Evolutionary conservation across 78 protist species (phyloP), one percentile per base, ranked within the genome.

Genomic region (Dictyostelium firmibasis): DNA sequence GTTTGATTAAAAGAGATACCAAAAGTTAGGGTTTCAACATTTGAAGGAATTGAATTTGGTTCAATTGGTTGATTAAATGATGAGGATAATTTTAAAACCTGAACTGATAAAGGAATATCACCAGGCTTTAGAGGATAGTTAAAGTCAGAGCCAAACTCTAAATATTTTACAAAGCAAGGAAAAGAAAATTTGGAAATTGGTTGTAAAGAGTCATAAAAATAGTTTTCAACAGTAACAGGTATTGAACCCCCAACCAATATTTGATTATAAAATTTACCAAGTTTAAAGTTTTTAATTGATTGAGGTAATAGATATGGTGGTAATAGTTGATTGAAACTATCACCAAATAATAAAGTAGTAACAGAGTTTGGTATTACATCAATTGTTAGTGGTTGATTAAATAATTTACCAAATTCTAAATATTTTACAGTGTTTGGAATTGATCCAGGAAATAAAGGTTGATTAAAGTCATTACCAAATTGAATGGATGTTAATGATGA

Each of bases 401-500:
- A 81, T 4, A 8, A 20, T 25, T 36, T n/a, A 8, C 85, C 85
- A 81, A 81, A 81, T 53, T 41, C 25, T 31, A 81, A 81, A 47
- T 38, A 29, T 16, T 76, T 25, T 2, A 81, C 29, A 29, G 85
- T 53, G 13, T 44, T 53, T 81, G 85, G 85, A 18, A 81, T 29
- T 25, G 36, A n/a, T 5, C 74, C 74, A 0, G 86, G 76, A 4
- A 29, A 9, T 62, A 83, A 83, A 4, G 36, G 44, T 62, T 62
- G 74, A 29, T 83, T 83, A 29, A 83, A 83, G 11, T 29, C 70
- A 35, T 62, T 31, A 13, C 86, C 86, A 50, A 83, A 53, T 35
- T 11, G 7, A 16, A 83, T 13, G 0, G 29, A 70, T 13, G 35
- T 70, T 3, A 31, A 27, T 70, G 41, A 27, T 27, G 43, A 25